Conservation (phyloP, 345 rosid species). For the Carallia pectinifolia region DNA sequence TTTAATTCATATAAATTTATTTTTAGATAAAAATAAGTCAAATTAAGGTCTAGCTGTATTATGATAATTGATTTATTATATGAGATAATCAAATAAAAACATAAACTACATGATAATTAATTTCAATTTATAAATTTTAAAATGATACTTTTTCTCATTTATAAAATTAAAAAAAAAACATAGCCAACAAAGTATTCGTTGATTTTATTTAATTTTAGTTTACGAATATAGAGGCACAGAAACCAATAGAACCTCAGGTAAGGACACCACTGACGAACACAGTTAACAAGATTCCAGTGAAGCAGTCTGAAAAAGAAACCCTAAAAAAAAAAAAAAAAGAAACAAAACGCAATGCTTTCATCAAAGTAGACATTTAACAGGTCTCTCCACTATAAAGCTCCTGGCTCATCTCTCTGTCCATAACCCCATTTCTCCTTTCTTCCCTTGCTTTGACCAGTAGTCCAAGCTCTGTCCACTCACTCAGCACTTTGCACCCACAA, state of each 20-base stretch:
- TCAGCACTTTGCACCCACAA: not conserved
- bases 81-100: no score
- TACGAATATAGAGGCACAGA: not conserved
- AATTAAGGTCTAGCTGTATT: no score
- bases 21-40: no score
- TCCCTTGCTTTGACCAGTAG: slow-evolving; percentile 23
- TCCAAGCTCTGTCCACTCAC: slow-evolving; percentile 35
- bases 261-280: not conserved
- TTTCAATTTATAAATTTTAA: no score
- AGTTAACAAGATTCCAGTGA: slow-evolving; percentile 20
- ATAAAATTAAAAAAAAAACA: no score
- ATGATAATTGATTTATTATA: no score
- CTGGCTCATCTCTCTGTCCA: not conserved
- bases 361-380: not conserved
- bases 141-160: no score
- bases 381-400: slow-evolving; percentile 12
- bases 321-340: no score
- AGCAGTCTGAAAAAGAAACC: not conserved
- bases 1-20: no score
- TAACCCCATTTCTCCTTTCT: not conserved
- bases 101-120: no score
- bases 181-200: no score
- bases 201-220: not conserved
- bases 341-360: not conserved
- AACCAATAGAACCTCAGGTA: not conserved